Evolutionary conservation across 2,329 filamentous ascomycete genomes (phyloP).

Genomic region (Mariannaea elegans): DNA sequence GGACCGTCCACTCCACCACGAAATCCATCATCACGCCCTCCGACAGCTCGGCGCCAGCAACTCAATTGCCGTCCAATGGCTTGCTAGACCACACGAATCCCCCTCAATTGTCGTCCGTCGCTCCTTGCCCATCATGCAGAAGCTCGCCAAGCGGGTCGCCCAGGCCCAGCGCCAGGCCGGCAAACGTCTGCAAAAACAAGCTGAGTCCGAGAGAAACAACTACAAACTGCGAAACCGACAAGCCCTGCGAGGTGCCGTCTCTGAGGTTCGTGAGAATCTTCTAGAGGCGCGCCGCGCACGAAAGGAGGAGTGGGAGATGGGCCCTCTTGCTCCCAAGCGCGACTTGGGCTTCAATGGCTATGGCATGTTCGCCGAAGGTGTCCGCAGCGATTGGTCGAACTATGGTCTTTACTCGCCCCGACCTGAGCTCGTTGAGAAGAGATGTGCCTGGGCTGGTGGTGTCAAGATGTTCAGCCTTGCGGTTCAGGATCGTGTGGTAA

Average conservation of each 20-base stretch:
- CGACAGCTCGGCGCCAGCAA: constrained; percentile 36
- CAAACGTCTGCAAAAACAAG: constrained; percentile 54
- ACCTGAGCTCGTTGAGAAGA: constrained; percentile 49
- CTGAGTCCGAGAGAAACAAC: constrained; percentile 44
- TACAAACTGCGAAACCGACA: constrained; percentile 43
- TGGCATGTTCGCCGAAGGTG: constrained; percentile 59
- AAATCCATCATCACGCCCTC: constrained; percentile 34
- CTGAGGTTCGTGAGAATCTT: constrained; percentile 48
- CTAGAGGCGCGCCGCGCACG: constrained; percentile 59
- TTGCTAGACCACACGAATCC: constrained; percentile 32
- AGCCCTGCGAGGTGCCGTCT: constrained; percentile 42
- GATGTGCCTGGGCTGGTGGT: constrained; percentile 65
- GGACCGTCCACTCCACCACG: constrained; percentile 36
- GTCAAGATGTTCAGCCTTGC: constrained; percentile 68
- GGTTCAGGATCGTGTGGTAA: constrained; percentile 80
- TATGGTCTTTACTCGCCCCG: constrained; percentile 41
- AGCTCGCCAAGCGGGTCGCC: constrained; percentile 71
- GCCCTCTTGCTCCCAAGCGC: constrained; percentile 79
- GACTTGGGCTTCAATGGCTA: constrained; percentile 72
- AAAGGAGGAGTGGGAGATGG: constrained; percentile 81
- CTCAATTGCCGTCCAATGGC: constrained; percentile 37
- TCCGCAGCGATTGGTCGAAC: constrained; percentile 49
- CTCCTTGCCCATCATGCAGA: constrained; percentile 66
- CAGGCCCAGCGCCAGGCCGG: constrained; percentile 72
- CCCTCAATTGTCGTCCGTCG: constrained; percentile 18